These are phyloP conservation scores for Neotropicomus parvogracilis DNA, from an alignment of 1,284 basidiomycete genomes.

Conservation along the genomic window DNA sequence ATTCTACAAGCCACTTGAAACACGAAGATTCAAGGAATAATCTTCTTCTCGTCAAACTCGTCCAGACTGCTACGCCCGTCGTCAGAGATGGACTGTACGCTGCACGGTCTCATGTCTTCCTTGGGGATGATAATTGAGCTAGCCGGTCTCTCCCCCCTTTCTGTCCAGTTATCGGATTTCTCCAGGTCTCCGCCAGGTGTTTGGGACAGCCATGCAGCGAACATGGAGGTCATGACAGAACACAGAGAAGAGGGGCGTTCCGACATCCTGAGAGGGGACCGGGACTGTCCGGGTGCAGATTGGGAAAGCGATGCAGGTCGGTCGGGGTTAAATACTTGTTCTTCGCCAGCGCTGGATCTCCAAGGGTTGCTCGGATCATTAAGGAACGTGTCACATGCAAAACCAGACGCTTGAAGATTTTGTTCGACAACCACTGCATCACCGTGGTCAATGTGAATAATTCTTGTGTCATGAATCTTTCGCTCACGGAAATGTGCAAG, in stretches of 20 bases:
- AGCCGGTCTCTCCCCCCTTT: not conserved
- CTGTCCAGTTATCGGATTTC: not conserved
- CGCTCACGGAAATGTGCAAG: constrained; percentile 45
- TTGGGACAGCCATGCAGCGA: constrained; percentile 8
- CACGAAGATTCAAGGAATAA: not conserved
- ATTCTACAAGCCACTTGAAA: not conserved
- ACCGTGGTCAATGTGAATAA: not conserved
- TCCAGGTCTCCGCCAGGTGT: constrained; percentile 1
- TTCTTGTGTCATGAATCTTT: not conserved
- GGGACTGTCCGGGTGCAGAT: not conserved
- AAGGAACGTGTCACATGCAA: constrained; percentile 18
- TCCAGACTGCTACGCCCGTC: not conserved
- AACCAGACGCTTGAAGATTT: constrained; percentile 17
- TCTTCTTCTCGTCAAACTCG: not conserved
- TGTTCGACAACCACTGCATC: constrained; percentile 17
- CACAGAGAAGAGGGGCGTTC: not conserved
- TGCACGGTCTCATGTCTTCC: not conserved
- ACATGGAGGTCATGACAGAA: constrained; percentile 6
- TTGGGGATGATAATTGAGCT: constrained; percentile 1
- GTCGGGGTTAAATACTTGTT: not conserved
- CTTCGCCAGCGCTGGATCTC: not conserved
- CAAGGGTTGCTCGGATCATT: not conserved
- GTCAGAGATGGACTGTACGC: not conserved
- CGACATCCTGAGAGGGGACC: not conserved
- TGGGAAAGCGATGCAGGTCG: not conserved